Conservation (phyloP, 441 rosid genomes). For the Iberis amara region DNA sequence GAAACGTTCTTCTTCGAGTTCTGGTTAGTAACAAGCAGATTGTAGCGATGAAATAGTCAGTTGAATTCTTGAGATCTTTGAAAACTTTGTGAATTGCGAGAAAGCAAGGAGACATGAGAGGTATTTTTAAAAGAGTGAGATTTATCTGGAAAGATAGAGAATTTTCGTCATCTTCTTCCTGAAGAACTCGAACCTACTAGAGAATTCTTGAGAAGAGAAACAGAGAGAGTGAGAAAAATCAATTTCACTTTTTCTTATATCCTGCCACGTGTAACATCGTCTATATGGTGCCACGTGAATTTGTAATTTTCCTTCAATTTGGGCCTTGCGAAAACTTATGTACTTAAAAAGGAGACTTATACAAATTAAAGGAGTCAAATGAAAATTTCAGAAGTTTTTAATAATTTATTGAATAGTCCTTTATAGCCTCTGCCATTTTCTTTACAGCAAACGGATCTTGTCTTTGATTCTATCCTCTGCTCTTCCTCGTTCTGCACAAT, state of each 20-base stretch:
- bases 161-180: neutral
- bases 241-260: neutral
- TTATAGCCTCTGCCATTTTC: conserved; percentile 3
- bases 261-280: too few species aligned
- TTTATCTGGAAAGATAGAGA: conserved; percentile 27
- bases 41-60: neutral
- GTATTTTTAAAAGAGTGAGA: conserved; percentile 10
- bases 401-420: conserved; percentile 25
- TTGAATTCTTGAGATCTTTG: neutral
- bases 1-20: neutral
- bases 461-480: conserved; percentile 22
- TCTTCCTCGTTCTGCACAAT: conserved; percentile 17
- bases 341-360: neutral
- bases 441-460: conserved; percentile 10
- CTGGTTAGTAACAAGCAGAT: neutral
- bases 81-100: conserved; percentile 15
- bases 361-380: conserved; percentile 7
- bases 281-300: conserved; percentile 19
- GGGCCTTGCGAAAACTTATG: neutral
- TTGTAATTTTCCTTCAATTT: neutral
- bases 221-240: neutral
- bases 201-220: neutral
- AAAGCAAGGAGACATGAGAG: conserved; percentile 13
- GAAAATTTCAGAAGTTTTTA: conserved; percentile 5
- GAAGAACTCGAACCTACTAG: conserved; percentile 16